Conservation (phyloP, 352 stramenopile genomes). For the Stramenopiles sp. region DNA sequence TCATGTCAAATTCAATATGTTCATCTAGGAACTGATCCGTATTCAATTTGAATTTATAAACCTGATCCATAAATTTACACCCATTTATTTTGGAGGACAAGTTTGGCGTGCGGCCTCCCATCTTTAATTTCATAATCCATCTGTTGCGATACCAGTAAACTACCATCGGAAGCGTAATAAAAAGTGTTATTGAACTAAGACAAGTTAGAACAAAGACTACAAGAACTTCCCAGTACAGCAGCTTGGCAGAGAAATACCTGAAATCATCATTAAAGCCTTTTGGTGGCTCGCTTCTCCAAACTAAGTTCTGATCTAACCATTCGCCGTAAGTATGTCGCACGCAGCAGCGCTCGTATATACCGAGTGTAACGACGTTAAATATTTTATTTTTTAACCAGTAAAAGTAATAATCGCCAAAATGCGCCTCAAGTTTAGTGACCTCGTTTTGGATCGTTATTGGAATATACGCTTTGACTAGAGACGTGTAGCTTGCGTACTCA, state of each 20-base stretch:
- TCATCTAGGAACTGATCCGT: not conserved
- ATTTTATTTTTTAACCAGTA: not conserved
- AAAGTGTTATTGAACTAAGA: not conserved
- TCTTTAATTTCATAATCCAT: not conserved
- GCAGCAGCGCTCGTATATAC: not conserved
- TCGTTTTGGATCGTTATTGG: not conserved
- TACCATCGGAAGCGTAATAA: not conserved
- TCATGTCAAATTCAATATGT: not conserved
- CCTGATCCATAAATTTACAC: not conserved
- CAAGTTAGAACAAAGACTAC: not conserved
- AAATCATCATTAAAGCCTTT: not conserved
- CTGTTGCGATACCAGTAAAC: not conserved
- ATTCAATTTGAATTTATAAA: not conserved
- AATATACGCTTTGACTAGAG: not conserved
- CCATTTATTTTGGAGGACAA: not conserved
- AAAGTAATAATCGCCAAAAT: not conserved
- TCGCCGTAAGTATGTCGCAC: not conserved
- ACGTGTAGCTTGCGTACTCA: not conserved
- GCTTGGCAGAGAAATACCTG: not conserved
- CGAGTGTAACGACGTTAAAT: not conserved
- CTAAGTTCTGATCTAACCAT: not conserved
- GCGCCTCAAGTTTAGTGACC: not conserved
- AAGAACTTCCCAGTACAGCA: not conserved
- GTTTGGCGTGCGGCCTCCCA: not conserved
- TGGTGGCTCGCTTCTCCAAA: not conserved